These are phyloP conservation scores for Aschersonia sp. DNA, from an alignment of 2,329 filamentous ascomycete genomes.

Conservation along the genomic window DNA sequence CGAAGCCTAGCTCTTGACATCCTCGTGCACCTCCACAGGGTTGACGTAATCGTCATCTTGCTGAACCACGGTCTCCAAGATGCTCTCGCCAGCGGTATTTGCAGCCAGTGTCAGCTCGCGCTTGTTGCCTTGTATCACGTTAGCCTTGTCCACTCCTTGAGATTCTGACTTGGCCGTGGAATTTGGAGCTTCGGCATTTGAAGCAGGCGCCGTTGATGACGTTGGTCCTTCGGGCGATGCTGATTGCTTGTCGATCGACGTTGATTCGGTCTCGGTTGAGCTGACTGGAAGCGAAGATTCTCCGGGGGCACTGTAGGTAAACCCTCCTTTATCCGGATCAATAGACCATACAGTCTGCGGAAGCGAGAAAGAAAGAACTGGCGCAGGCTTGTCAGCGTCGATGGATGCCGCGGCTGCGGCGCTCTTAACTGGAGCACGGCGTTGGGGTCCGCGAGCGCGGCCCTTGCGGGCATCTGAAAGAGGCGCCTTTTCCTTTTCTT, in stretches of 20 bases:
- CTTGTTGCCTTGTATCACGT: slow-evolving; percentile 2
- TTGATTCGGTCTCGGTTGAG: not conserved
- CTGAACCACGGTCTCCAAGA: slow-evolving; percentile 23
- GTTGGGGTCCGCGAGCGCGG: slow-evolving; percentile 72
- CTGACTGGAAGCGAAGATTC: not conserved
- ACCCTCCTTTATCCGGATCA: slow-evolving; percentile 30
- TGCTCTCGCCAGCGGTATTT: slow-evolving; percentile 28
- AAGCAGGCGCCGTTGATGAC: too few relatives aligned
- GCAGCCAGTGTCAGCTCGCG: slow-evolving; percentile 22
- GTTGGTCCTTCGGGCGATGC: too few relatives aligned
- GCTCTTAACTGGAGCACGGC: slow-evolving; percentile 48
- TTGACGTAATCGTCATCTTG: slow-evolving; percentile 19
- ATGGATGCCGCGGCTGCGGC: slow-evolving; percentile 20
- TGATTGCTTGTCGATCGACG: too few relatives aligned
- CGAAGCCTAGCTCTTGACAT: slow-evolving; percentile 13
- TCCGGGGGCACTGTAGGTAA: slow-evolving; percentile 13
- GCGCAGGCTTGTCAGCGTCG: slow-evolving; percentile 9
- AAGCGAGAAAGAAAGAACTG: slow-evolving; percentile 30
- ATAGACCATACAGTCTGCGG: slow-evolving; percentile 37
- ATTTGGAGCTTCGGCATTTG: not conserved
- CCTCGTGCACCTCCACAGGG: slow-evolving; percentile 20
- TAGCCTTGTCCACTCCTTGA: not conserved
- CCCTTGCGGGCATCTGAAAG: slow-evolving; percentile 81
- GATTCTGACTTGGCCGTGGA: not conserved
- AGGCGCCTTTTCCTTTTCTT: slow-evolving; percentile 59